Percentiles rank a stretch among this genome's conserved stretches.
phyloP scores from a whole-genome alignment of 2,329 filamentous ascomycete species.

The Hymenoscyphus scutula region DNA sequence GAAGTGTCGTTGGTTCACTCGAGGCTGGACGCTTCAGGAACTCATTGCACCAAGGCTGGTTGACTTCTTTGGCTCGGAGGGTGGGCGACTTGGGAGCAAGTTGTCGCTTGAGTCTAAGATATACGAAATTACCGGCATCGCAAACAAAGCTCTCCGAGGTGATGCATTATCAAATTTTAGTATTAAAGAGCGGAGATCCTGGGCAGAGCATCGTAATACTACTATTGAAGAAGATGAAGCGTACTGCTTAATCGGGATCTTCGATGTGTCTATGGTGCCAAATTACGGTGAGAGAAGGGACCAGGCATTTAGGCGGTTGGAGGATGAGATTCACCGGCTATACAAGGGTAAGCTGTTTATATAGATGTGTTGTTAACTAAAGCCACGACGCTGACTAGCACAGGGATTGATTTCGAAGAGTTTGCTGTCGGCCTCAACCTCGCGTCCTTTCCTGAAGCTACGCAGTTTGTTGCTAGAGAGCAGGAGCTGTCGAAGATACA shows the following conservation, averaged over 20 bases:
- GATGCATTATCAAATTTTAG: constrained; percentile 36
- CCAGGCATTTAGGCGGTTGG: too few species aligned
- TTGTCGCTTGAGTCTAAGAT: constrained; percentile 17
- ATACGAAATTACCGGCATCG: constrained; percentile 20
- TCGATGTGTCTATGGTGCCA: constrained; percentile 23
- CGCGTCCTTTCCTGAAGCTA: too few species aligned
- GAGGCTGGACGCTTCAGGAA: background rate
- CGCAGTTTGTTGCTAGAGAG: too few species aligned
- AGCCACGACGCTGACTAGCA: too few species aligned
- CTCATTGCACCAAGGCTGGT: constrained; percentile 21
- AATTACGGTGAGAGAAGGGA: too few species aligned
- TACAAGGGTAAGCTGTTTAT: too few species aligned
- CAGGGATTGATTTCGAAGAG: too few species aligned
- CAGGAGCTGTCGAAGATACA: too few species aligned
- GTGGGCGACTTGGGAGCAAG: constrained; percentile 20
- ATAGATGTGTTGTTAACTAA: too few species aligned
- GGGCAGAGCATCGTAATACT: constrained; percentile 37
- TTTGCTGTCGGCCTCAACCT: too few species aligned
- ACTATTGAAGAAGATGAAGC: constrained; percentile 39
- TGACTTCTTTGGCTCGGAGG: constrained; percentile 18
- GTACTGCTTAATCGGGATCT: constrained; percentile 45
- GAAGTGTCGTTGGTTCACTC: too few species aligned
- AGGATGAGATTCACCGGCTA: too few species aligned
- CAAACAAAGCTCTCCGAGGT: constrained; percentile 19
- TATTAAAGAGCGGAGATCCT: constrained; percentile 42